Base-by-base conservation (phyloP, 2,329 filamentous ascomycete species). In the Penicillium sp. region DNA sequence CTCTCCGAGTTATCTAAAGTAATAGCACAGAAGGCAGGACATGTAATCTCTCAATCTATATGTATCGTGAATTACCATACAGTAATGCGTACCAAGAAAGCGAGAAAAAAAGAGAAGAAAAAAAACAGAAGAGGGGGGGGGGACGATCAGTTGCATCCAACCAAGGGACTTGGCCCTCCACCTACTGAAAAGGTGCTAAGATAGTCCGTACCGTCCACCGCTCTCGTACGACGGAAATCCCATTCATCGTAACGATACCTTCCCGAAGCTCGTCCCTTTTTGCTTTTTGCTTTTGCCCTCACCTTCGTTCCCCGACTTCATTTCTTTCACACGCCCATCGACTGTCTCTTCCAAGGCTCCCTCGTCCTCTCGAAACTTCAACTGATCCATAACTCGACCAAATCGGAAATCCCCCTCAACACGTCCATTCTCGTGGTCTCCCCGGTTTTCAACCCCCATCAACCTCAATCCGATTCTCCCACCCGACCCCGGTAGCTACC, bases 401-500 rank as follows among this genome's bases (percentile, higher is more conserved):
- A 50, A 54, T 13, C 45, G 45, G 25, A 47, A 33, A 47, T 4
- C n/a, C 26, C 45, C 26, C 27, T 13, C 45, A 31, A 31, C 45
- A 47, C 45, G 26, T 13, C 29, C 35, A 21, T 50, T 25, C 29
- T 23, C 42, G 21, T 46, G 23, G 46, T 25, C 25, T 31, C 13
- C 46, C n/a, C 35, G 35, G 25, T 51, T 47, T 33, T 43, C 39
- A 26, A 39, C 19, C 31, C 23, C 26, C 39, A 43, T 51, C 49
- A 21, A 31, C 44, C 53, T 60, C 44, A 39, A 57, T 62, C 51
- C 54, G 43, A 60, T 47, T 5, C 53, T 48, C 58, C 55, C 58
- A 19, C 21, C n/a, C 27, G 42, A 47, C 50, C 63, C 62, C 65
- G 67, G 66, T 67, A 69, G 68, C 70, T 72, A 72, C 70, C 70